Evolutionary conservation across 441 rosid species (phyloP), one percentile per base, ranked within the genome.

Genomic region (Bocquillonia castaneifolia): DNA sequence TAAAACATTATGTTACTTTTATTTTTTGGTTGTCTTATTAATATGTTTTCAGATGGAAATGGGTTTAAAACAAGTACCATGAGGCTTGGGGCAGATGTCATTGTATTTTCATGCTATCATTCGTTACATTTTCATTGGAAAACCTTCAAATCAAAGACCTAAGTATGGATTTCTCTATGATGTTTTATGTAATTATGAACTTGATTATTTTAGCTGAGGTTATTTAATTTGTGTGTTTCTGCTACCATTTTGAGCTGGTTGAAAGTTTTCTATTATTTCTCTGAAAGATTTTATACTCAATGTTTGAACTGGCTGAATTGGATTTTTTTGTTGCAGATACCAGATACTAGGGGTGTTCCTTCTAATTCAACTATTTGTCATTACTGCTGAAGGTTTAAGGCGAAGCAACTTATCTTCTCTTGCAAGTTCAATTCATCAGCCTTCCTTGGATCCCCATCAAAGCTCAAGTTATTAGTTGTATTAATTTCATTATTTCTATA

Each of bases 51-150:
- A 94, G 99, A 94, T 85, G 99, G 98, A 37, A 94, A 94, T 80
- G 97, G 99, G 73, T 94, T 91, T 84, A 94, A 94, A 87, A 94
- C 99, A 22, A 88, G 99, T 84, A 82, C 98, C 63, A 92, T 92
- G 98, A 86, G 99, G 77, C 97, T 94, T 67, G 98, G 99, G 67
- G 96, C 93, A 66, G 98, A 91, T 77, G 99, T 86, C 57, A 81
- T 94, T 44, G 97, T 94, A 72, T 92, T 94, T 86, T n/a, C n/a
- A n/a, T n/a, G 76, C 96, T 2, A 95, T 96, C 66, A 85, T 91
- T 74, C 88, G 84, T 57, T 91, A 91, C 75, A 90, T 84, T 47
- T 93, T 91, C 76, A 89, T 88, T 67, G 97, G 99, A 63, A 93
- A 93, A 71, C 90, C 93, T 76, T 71, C 87, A 55, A 91, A 93